These are phyloP conservation scores for Pouteria campechiana DNA, from an alignment of 179 eudicot genomes.

Conservation along the genomic window DNA sequence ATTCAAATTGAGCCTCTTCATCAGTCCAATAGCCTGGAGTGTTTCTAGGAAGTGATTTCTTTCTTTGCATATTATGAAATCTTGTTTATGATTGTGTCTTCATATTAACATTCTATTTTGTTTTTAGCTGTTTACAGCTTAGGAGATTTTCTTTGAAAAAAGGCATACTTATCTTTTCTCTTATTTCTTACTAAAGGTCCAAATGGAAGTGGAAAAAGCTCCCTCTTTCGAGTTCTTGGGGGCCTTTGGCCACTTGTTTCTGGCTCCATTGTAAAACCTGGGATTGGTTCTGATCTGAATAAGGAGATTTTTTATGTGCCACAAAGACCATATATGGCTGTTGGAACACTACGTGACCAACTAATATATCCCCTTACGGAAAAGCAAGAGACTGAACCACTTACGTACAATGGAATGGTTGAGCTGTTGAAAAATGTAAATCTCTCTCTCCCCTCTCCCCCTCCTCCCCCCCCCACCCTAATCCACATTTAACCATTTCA, in stretches of 20 bases:
- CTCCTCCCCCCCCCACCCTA: slow-evolving; percentile 1
- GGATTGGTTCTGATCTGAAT: slow-evolving; percentile 93
- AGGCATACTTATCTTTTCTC: not conserved
- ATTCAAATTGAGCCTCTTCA: too few species aligned
- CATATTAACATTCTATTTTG: too few species aligned
- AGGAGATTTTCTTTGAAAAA: too few species aligned
- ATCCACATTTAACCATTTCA: slow-evolving; percentile 5
- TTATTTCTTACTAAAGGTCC: slow-evolving; percentile 53
- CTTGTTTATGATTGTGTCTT: too few species aligned
- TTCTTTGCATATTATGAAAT: too few species aligned
- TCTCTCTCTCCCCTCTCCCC: slow-evolving; percentile 2
- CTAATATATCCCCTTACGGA: slow-evolving; percentile 91
- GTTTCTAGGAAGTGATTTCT: too few species aligned
- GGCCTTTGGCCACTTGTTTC: slow-evolving; percentile 97
- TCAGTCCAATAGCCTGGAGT: too few species aligned
- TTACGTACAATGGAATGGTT: slow-evolving; percentile 64
- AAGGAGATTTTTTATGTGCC: slow-evolving; percentile 97
- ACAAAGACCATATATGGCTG: slow-evolving; percentile 94
- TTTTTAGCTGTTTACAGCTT: too few species aligned
- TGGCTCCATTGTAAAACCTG: slow-evolving; percentile 95
- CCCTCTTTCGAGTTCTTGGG: slow-evolving; percentile 93
- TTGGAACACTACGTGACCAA: slow-evolving; percentile 96
- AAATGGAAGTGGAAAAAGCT: slow-evolving; percentile 98
- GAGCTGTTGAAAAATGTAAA: slow-evolving; percentile 87
- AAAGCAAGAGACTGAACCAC: slow-evolving; percentile 70